These are phyloP conservation scores for Sparassis latifolia DNA, from an alignment of 1,284 basidiomycete genomes.

Conservation along the genomic window DNA sequence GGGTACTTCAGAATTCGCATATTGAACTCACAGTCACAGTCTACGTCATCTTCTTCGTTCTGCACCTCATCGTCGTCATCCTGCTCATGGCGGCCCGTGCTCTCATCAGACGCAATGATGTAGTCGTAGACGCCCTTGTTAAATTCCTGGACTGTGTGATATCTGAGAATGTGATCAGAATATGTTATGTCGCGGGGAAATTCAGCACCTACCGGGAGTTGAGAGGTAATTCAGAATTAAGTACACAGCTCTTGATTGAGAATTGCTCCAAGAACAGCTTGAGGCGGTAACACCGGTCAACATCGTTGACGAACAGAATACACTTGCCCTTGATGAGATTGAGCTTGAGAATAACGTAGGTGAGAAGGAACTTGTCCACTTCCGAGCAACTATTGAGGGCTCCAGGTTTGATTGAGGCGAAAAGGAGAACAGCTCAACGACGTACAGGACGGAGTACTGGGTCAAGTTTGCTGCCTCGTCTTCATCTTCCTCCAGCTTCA, in stretches of 20 bases:
- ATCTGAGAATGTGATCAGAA: slow-evolving; percentile 40
- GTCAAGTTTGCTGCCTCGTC: slow-evolving; percentile 77
- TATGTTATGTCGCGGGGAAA: not conserved
- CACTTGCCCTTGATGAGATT: slow-evolving; percentile 95
- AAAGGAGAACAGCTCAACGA: not conserved
- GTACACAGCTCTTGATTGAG: slow-evolving; percentile 91
- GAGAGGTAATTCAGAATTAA: slow-evolving; percentile 94
- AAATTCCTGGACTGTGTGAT: slow-evolving; percentile 98
- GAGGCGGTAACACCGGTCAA: slow-evolving; percentile 90
- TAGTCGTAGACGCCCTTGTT: slow-evolving; percentile 99
- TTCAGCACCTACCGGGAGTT: slow-evolving; percentile 66
- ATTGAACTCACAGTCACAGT: slow-evolving; percentile 30
- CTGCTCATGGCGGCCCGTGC: slow-evolving; percentile 46
- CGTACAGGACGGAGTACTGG: slow-evolving; percentile 79
- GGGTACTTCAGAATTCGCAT: not conserved
- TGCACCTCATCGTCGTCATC: slow-evolving; percentile 38
- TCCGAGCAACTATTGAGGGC: slow-evolving; percentile 67
- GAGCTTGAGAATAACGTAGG: slow-evolving; percentile 93
- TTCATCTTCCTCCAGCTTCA: slow-evolving; percentile 81
- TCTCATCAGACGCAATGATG: slow-evolving; percentile 97
- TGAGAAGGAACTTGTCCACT: slow-evolving; percentile 92
- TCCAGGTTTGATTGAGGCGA: slow-evolving; percentile 6
- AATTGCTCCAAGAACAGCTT: slow-evolving; percentile 99
- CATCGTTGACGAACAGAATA: slow-evolving; percentile 95
- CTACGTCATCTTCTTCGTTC: slow-evolving; percentile 32